A percentile compares a stretch with the other conserved stretches of the same genome.
Conservation (phyloP, 768 basidiomycete genomes). For the Kwoniella sp. region DNA sequence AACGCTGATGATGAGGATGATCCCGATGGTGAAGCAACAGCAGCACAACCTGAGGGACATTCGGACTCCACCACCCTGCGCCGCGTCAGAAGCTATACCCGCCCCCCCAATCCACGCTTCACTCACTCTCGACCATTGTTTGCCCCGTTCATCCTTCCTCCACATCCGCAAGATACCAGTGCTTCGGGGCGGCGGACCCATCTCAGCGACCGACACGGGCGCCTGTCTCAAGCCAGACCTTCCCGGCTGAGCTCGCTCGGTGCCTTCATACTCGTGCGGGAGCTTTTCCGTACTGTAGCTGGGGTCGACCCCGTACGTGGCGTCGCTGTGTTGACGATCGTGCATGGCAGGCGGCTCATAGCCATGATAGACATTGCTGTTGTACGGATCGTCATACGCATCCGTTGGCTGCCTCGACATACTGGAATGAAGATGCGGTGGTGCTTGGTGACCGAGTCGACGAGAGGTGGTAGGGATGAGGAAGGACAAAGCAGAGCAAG, state of each 20-base stretch:
- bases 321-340: too few relatives aligned
- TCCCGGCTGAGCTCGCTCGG: conserved; percentile 29
- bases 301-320: too few relatives aligned
- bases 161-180: conserved; percentile 50
- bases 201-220: conserved; percentile 31
- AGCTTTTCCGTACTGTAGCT: conserved; percentile 40
- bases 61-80: conserved; percentile 42
- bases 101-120: too few relatives aligned
- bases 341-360: too few relatives aligned
- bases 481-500: too few relatives aligned
- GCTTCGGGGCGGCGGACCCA: conserved; percentile 39
- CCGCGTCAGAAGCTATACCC: conserved; percentile 2
- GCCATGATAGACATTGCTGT: too few relatives aligned
- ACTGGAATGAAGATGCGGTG: too few relatives aligned
- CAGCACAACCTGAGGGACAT: conserved; percentile 40
- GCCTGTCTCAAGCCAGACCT: conserved; percentile 26
- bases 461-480: too few relatives aligned
- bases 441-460: too few relatives aligned
- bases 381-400: too few relatives aligned
- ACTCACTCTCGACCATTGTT: conserved; percentile 46
- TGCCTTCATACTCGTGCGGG: conserved; percentile 17
- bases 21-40: conserved; percentile 36
- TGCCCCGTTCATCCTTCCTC: conserved; percentile 50
- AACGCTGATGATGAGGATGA: conserved; percentile 43
- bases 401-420: too few relatives aligned